Percentiles rank a stretch among this genome's conserved stretches.
Evolutionary conservation across 2,329 filamentous ascomycete species (phyloP).

Genomic region (Calonectria pseudoreteaudii): DNA sequence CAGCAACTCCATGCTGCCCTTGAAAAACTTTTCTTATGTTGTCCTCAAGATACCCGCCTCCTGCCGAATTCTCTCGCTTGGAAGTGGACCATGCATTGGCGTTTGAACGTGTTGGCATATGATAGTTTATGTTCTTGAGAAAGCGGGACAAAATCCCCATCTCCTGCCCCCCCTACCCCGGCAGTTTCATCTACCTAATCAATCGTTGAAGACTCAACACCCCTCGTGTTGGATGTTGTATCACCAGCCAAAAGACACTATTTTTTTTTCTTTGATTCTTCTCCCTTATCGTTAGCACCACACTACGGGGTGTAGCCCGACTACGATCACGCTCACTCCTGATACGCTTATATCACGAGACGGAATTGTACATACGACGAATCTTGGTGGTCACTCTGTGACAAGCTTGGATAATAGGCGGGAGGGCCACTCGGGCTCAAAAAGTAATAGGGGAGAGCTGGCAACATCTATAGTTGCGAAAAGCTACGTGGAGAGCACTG

Average conservation of each 20-base stretch:
- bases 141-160: slow-evolving; percentile 10
- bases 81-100: slow-evolving; percentile 41
- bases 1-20: slow-evolving; percentile 14
- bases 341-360: slow-evolving; percentile 42
- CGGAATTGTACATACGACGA: slow-evolving; percentile 44
- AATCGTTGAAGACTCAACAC: slow-evolving; percentile 25
- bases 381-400: slow-evolving; percentile 21
- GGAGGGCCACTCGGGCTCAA: not conserved
- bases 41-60: slow-evolving; percentile 43
- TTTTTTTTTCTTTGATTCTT: slow-evolving; percentile 4
- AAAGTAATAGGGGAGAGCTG: slow-evolving; percentile 22
- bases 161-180: slow-evolving; percentile 5
- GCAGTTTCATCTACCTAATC: slow-evolving; percentile 24
- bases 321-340: slow-evolving; percentile 14
- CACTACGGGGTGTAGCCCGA: slow-evolving; percentile 8
- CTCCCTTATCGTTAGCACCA: slow-evolving; percentile 20
- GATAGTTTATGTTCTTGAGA: slow-evolving; percentile 22
- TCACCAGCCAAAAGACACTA: slow-evolving; percentile 6
- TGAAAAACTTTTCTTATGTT: slow-evolving; percentile 21
- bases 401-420: slow-evolving; percentile 12
- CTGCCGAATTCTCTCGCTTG: slow-evolving; percentile 42
- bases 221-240: slow-evolving; percentile 8
- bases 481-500: not conserved
- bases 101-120: slow-evolving; percentile 35
- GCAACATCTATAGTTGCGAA: slow-evolving; percentile 4